Evolutionary conservation across 768 basidiomycete genomes (phyloP), one percentile per base, ranked within the genome.

Genomic region (Daedaleopsis nitida): DNA sequence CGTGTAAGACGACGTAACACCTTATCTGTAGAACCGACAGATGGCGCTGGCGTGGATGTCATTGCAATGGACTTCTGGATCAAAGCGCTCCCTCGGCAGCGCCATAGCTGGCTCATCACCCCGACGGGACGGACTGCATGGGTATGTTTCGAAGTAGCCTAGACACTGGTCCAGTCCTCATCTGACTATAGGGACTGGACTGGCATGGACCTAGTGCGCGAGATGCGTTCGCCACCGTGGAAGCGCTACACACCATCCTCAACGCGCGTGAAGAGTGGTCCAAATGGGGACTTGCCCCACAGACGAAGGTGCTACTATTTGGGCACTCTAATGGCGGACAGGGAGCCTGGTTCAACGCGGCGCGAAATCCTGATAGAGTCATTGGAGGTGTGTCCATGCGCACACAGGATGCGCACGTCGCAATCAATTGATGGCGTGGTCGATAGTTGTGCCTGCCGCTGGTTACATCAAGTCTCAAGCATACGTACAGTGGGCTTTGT

Each of bases 321-420:
- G 94, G 95, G 0, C 94, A 97, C 70, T 96, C 94, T 3, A 97
- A 97, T 71, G 94, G 94, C 32, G 94, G 94, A 13, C 95, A 96
- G 73, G 94, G 94, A 0, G 80, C 87, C 2, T 94, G 92, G 91
- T 87, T 93, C 71, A 69, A 90, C 17, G 86, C 89, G 14, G 81
- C 86, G 27, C 79, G 89, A 63, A 90, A 83, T 72, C 94, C 95
- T 1, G 93, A 96, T 70, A 80, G 82, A 56, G 83, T 90, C 12
- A 66, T 87, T 10, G 88, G 82, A 54, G 84, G 88, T 87, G 62
- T 52, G 75, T 66, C 66, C 9, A 44, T 42, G 39, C 10, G 17
- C 11, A 3, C 39, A 12, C 3, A 42, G 10, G 13, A 42, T 42
- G 27, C 27, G 27, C 11, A 10, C 17, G 39, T 42, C 13, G 39